A percentile compares a stretch with the other conserved stretches of the same genome.
These are phyloP conservation scores for Cyberlindnera bimundalis DNA, from an alignment of 805 yeast genomes.

Conservation along the genomic window DNA sequence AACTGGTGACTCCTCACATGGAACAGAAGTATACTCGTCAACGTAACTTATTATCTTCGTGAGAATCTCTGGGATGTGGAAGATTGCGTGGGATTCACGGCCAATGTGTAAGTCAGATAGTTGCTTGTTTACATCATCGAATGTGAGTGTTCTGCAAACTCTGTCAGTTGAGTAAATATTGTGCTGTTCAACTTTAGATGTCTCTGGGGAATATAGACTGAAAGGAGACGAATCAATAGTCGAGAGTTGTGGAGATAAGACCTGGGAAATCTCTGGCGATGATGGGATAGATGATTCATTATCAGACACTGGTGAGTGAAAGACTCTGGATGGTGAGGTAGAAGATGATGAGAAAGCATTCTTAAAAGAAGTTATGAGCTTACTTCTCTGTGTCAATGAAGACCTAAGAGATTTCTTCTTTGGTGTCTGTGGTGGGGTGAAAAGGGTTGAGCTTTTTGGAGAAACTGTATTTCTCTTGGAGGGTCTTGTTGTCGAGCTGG, in stretches of 20 bases:
- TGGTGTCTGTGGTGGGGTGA: conserved; percentile 19
- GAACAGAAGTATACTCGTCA: conserved; percentile 54
- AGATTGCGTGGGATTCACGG: conserved; percentile 37
- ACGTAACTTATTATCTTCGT: conserved; percentile 55
- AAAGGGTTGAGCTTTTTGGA: conserved; percentile 9
- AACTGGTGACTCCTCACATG: conserved; percentile 55
- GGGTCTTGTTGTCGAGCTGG: conserved; percentile 14
- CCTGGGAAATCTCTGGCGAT: conserved; percentile 3
- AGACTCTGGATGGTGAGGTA: conserved; percentile 1
- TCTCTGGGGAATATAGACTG: conserved; percentile 3
- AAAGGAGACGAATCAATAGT: conserved; percentile 5
- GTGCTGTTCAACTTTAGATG: conserved; percentile 1
- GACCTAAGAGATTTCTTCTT: conserved; percentile 10
- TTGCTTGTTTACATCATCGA: conserved; percentile 12
- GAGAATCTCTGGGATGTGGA: conserved; percentile 75
- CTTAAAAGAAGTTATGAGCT: conserved; percentile 24
- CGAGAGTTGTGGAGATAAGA: conserved; percentile 4
- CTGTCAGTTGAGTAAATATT: not conserved
- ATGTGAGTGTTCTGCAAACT: conserved; percentile 4
- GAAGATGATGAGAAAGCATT: conserved; percentile 18
- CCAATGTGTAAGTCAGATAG: conserved; percentile 12
- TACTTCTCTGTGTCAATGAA: conserved; percentile 14
- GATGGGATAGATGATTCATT: conserved; percentile 7
- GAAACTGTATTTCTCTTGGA: conserved; percentile 18
- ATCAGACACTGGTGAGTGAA: conserved; percentile 20